Evolutionary conservation across 805 yeast genomes (phyloP).

Genomic region (Saturnispora sekii): DNA sequence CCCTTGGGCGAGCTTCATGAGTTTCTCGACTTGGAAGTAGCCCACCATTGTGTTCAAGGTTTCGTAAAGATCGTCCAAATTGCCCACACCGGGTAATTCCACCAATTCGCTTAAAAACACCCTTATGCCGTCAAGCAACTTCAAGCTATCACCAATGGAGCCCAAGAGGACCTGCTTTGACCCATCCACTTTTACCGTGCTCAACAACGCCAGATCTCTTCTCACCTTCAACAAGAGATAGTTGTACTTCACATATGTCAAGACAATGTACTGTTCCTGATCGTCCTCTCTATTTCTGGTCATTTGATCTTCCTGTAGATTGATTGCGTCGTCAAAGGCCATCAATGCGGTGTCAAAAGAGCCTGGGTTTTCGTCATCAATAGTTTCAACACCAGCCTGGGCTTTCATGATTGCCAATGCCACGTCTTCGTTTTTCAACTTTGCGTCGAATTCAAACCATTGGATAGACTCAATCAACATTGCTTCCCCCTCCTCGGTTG

Average conservation of each 20-base stretch:
- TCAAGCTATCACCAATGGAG: constrained; percentile 33
- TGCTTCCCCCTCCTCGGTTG: constrained; percentile 13
- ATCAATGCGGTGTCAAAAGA: constrained; percentile 48
- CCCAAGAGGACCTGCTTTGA: constrained; percentile 22
- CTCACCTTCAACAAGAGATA: constrained; percentile 54
- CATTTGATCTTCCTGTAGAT: constrained; percentile 46
- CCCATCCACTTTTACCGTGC: constrained; percentile 12
- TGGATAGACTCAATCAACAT: constrained; percentile 26
- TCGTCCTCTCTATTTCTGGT: constrained; percentile 39
- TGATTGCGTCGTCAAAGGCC: constrained; percentile 64
- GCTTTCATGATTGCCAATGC: constrained; percentile 47
- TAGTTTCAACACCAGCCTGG: constrained; percentile 21
- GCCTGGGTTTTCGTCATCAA: constrained; percentile 30
- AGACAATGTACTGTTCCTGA: constrained; percentile 64
- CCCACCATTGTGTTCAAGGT: constrained; percentile 42
- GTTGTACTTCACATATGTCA: constrained; percentile 67
- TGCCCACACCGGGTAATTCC: constrained; percentile 88
- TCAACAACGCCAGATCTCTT: constrained; percentile 50
- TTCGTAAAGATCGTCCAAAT: constrained; percentile 58
- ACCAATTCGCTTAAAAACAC: constrained; percentile 47
- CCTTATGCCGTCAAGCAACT: constrained; percentile 42
- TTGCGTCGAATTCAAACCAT: constrained; percentile 53
- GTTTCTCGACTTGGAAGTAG: constrained; percentile 38
- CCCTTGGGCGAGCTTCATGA: constrained; percentile 35
- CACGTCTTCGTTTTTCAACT: constrained; percentile 59